Evolutionary conservation across 805 yeast genomes (phyloP), one percentile per base, ranked within the genome.

Genomic region (Spathaspora girioi): DNA sequence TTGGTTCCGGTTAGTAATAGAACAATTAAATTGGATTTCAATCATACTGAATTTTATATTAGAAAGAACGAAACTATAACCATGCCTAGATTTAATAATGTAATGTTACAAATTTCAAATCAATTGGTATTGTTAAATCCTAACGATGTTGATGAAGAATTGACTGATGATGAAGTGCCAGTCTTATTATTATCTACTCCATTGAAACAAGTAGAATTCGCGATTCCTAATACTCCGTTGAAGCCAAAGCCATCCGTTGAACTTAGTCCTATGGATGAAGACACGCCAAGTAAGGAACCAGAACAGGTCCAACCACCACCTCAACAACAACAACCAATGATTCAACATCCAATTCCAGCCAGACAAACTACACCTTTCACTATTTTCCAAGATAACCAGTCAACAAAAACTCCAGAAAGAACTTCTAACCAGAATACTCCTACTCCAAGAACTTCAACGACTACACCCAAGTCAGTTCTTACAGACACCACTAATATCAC

Each of bases 31-130:
- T 66, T 74, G 54, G 78, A 73, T 46, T 54, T 65, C 3, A 60
- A 69, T 35, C 71, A 73, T 57, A 80, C 84, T 14, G 82, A 83
- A 56, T 77, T 85, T 55, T 71, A 76, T 44, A 77, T 92, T 46
- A 69, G 79, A 52, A 78, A 81, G 52, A 80, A 77, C 50, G 96
- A 92, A 67, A 71, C 81, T 2, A 76, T 89, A 18, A 69, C 75
- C 2, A 70, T 91, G 61, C 94, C 94, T 6, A 76, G 79, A 50
- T 75, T 82, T 41, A 73, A 78, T 45, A 86, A 86, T 42, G 73
- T 88, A 6, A 68, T 83, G 18, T 59, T 92, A 48, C 93, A 89
- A 60, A 77, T 93, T 49, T 83, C 89, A 57, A 87, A 87, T n/a
- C 82, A 84, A 50, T 58, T 71, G n/a, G 68, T 80, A 1, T 61